Evolutionary conservation across 306 rosid genomes (phyloP).

Genomic region (Vigna trinervia): DNA sequence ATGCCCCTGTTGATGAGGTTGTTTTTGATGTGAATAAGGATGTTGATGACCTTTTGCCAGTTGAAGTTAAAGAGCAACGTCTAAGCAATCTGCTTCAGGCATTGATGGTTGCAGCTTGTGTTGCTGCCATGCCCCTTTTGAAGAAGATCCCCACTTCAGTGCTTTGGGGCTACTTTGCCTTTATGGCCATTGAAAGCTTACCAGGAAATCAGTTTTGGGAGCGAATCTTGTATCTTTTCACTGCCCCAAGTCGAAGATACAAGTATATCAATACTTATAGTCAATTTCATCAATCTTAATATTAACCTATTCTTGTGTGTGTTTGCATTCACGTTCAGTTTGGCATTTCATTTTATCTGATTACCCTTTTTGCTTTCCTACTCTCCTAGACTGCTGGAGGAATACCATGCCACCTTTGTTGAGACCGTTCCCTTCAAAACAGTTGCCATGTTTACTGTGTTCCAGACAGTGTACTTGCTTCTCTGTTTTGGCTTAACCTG

Average conservation of each 20-base stretch:
- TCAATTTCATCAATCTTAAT: conserved; percentile 9
- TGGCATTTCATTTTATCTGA: conserved; percentile 43
- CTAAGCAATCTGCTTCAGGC: conserved; percentile 93
- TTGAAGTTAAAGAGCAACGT: conserved; percentile 95
- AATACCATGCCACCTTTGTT: conserved; percentile 77
- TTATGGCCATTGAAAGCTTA: conserved; percentile 98
- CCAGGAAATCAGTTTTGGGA: conserved; percentile 99
- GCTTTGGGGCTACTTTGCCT: conserved; percentile 98
- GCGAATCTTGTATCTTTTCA: conserved; percentile 87
- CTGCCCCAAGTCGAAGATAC: conserved; percentile 96
- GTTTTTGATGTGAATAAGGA: conserved; percentile 89
- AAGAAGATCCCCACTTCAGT: conserved; percentile 94
- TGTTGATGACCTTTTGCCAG: conserved; percentile 87
- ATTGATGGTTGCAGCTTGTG: conserved; percentile 78
- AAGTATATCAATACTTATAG: conserved; percentile 58
- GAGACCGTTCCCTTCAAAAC: conserved; percentile 93
- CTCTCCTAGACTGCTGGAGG: conserved; percentile 77
- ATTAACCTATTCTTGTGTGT: neutral
- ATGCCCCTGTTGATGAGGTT: conserved; percentile 87
- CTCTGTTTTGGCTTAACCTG: conserved; percentile 91
- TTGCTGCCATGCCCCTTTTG: conserved; percentile 94
- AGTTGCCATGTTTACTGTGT: conserved; percentile 75
- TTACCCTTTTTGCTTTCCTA: conserved; percentile 49
- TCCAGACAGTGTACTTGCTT: conserved; percentile 89
- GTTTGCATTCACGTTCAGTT: neutral